Evolutionary conservation across 169 alveolate species (phyloP), one percentile per base, ranked within the genome.

Genomic region (Plasmodium inui): DNA sequence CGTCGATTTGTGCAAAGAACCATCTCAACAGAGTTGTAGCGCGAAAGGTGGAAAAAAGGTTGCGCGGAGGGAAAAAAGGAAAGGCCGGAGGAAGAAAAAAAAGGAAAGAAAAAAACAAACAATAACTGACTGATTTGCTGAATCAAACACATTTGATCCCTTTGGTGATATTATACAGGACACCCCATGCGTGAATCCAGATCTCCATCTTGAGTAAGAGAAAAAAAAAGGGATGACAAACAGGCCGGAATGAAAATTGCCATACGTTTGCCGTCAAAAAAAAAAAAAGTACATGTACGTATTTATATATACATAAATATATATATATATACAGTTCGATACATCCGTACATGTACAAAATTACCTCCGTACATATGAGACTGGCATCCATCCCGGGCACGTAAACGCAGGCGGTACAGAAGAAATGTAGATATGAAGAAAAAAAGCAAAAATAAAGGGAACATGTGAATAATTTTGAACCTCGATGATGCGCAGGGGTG

Each of bases 391-490:
- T 67, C n/a, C 39, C 0, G 10, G 30, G n/a, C 37, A 61, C 26
- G 74, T 83, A 67, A 73, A n/a, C 82, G 32, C 92, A 32, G 55
- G 73, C 44, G 19, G 50, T 71, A 83, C 55, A 83, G 32, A 8
- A 71, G n/a, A 83, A 70, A 83, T 70, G 67, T 37, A 83, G 82
- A 83, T 70, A 41, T 37, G n/a, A 83, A 83, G 50, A 70, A 22
- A 71, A 72, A 55, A 41, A 30, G 55, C 26, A 32, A 82, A 82
- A 53, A 82, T 32, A 82, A 71, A 17, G 32, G n/a, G n/a, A 67
- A 22, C 28, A 71, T 55, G 70, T 67, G 74, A 41, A 32, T 83
- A 83, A 83, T 83, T 39, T 83, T 14, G 41, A 57, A 55, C 61
- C 37, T 82, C 70, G 4, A 17, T 4, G n/a, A 26, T 32, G 72